Evolutionary conservation across 1,284 basidiomycete species (phyloP).

Genomic region (Erythrobasidium hasegawianum): DNA sequence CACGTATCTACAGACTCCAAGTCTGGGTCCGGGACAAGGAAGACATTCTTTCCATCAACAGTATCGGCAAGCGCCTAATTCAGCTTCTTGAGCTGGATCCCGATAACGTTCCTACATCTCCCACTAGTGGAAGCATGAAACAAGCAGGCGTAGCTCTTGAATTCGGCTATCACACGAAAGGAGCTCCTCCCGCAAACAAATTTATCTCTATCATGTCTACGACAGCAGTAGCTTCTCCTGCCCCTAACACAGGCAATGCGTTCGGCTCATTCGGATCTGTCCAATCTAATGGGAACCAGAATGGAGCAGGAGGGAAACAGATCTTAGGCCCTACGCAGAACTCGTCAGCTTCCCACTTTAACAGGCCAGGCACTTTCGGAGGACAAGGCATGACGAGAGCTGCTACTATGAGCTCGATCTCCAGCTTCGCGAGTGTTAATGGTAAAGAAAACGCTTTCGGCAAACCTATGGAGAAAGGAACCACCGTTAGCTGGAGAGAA

Average conservation of each 20-base stretch:
- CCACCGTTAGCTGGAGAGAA: conserved; percentile 18
- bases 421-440: background rate
- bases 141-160: conserved; percentile 17
- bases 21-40: conserved; percentile 45
- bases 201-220: conserved; percentile 16
- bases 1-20: conserved; percentile 46
- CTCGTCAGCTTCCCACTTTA: background rate
- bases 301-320: background rate
- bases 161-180: conserved; percentile 17
- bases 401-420: conserved; percentile 12
- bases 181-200: conserved; percentile 3
- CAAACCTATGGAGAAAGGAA: background rate
- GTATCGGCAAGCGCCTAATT: conserved; percentile 43
- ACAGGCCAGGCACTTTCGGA: conserved; percentile 6
- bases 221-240: conserved; percentile 7
- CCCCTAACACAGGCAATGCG: conserved; percentile 18
- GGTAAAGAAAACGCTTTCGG: background rate
- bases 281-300: no score
- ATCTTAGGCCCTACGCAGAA: background rate
- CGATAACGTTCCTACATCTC: conserved; percentile 11
- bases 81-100: conserved; percentile 41
- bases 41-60: conserved; percentile 44
- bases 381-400: conserved; percentile 22
- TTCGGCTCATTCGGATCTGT: conserved; percentile 2
- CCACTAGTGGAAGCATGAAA: conserved; percentile 1